Conservation (phyloP, 2,329 filamentous ascomycete genomes). For the Akanthomyces muscarius region DNA sequence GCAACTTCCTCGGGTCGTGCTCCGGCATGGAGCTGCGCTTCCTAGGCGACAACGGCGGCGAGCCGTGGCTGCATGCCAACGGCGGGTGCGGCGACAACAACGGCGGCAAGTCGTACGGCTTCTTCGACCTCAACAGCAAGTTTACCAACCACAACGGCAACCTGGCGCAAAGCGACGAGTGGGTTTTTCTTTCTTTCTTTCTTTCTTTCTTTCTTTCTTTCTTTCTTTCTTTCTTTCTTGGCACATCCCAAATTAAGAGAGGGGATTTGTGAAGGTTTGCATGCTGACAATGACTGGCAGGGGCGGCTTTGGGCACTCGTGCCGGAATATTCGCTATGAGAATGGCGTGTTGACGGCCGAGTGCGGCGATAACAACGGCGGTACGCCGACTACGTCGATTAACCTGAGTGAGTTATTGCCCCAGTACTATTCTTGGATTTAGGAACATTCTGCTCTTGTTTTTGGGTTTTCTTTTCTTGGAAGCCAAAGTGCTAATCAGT, state of each 20-base stretch:
- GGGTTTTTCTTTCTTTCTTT: background rate
- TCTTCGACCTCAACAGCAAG: background rate
- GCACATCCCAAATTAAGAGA: too few species aligned
- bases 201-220: background rate
- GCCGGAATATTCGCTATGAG: background rate
- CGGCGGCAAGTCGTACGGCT: background rate
- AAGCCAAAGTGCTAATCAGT: too few species aligned
- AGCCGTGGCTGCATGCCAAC: conserved; percentile 2
- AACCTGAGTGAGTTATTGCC: background rate
- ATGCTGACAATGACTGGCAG: background rate
- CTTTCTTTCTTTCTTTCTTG: background rate
- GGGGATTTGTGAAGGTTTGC: too few species aligned
- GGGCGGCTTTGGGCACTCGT: background rate
- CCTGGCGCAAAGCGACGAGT: background rate
- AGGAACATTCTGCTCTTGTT: too few species aligned
- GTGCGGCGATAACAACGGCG: background rate
- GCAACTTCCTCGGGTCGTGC: background rate
- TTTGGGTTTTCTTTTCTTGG: too few species aligned
- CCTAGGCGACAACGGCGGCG: background rate
- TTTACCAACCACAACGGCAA: background rate
- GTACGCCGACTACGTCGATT: background rate
- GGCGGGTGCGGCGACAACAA: background rate
- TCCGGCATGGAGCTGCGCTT: background rate
- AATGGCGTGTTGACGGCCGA: background rate
- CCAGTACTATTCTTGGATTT: too few species aligned